Evolutionary conservation across 208 protist species (phyloP), one percentile per base, ranked within the genome.

Genomic region (Hexamita inflata): DNA sequence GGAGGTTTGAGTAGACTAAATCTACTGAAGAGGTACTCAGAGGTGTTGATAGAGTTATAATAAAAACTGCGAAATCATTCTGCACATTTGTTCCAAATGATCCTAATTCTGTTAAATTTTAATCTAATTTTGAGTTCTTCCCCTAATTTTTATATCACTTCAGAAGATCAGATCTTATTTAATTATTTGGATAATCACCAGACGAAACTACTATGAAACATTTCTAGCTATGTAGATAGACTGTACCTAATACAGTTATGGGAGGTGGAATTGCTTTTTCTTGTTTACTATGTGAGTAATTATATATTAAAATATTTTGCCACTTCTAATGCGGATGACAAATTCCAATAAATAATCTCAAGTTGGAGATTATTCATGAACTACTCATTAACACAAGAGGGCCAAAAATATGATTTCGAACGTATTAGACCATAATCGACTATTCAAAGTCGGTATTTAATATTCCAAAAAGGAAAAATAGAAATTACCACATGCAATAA

Each of bases 181-280:
- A 70, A n/a, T 49, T 70, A 15, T 70, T 70, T n/a, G 64, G 64
- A 70, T 38, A 70, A 34, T 45, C 32, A 4, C 64, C 64, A 32
- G 64, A 70, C 35, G 64, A 70, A 49, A 70, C 64, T 49, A 34
- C 64, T 19, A 70, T 70, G 64, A 70, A 70, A 34, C 64, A 38
- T n/a, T 70, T 70, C 64, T 34, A 70, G 35, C 64, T 70, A 15
- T 57, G 11, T 24, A 40, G 64, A 15, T 38, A 70, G 38, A 40
- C 2, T 11, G 38, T 45, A 11, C 26, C 9, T 45, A 45, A 70
- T 19, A 38, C n/a, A n/a, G n/a, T n/a, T n/a, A n/a, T n/a, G n/a
- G n/a, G n/a, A n/a, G n/a, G n/a, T n/a, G n/a, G n/a, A n/a, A n/a
- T n/a, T n/a, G n/a, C n/a, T n/a, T n/a, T n/a, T n/a, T n/a, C n/a